phyloP scores from a whole-genome alignment of 768 basidiomycete genomes.

The Termitomyces sp. region DNA sequence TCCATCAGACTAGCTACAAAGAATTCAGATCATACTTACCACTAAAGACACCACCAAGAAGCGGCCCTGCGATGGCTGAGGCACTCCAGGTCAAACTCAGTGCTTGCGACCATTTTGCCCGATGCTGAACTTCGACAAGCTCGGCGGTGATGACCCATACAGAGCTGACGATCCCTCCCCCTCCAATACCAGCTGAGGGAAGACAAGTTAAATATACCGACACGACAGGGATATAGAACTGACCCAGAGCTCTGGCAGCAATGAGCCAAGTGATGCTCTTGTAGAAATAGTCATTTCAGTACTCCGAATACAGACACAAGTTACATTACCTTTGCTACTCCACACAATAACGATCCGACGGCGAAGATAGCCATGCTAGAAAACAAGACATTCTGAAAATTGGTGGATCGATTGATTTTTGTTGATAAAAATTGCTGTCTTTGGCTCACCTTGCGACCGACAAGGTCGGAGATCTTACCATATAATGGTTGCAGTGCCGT shows the following conservation, averaged over 20 bases:
- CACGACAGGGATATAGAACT: neutral
- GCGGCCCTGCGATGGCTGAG: conserved; percentile 77
- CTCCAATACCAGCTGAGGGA: conserved; percentile 66
- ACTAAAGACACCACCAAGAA: conserved; percentile 81
- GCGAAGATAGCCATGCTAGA: conserved; percentile 71
- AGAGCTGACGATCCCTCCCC: conserved; percentile 78
- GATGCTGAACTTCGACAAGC: conserved; percentile 62
- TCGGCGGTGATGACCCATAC: conserved; percentile 88
- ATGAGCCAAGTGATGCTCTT: conserved; percentile 63
- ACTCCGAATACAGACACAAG: conserved; percentile 12
- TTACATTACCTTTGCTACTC: conserved; percentile 55
- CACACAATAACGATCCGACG: conserved; percentile 76
- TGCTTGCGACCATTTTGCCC: conserved; percentile 83
- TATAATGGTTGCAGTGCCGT: conserved; percentile 83
- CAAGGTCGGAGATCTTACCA: conserved; percentile 71
- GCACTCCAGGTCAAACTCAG: conserved; percentile 84
- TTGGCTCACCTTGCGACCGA: conserved; percentile 64
- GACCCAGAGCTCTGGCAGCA: conserved; percentile 48
- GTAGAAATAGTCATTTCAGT: conserved; percentile 8
- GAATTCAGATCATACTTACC: conserved; percentile 33
- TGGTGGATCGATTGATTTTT: neutral
- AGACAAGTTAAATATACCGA: neutral
- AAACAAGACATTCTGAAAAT: conserved; percentile 56
- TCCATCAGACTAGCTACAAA: conserved; percentile 9
- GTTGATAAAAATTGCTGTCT: neutral